Evolutionary conservation across 345 rosid species (phyloP).

Genomic region (Geranium brycei): DNA sequence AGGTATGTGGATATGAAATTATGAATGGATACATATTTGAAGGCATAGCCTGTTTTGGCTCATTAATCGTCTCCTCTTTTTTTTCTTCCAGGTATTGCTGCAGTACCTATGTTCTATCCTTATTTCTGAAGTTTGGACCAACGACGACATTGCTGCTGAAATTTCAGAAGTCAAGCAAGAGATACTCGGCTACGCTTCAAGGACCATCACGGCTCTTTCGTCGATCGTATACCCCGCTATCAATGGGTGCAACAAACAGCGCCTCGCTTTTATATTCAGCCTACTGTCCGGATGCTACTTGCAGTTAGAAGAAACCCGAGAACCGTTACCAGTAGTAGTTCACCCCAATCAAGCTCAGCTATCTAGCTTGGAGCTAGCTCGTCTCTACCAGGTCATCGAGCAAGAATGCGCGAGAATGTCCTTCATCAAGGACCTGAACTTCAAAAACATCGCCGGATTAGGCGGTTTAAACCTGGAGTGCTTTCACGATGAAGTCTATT

Average conservation of each 20-base stretch:
- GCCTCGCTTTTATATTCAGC: slow-evolving; percentile 59
- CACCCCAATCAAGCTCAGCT: slow-evolving; percentile 18
- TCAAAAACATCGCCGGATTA: slow-evolving; percentile 61
- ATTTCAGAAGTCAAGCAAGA: slow-evolving; percentile 53
- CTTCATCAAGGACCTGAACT: slow-evolving; percentile 62
- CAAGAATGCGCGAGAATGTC: slow-evolving; percentile 75
- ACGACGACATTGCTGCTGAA: slow-evolving; percentile 66
- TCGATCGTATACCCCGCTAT: slow-evolving; percentile 57
- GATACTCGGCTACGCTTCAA: slow-evolving; percentile 42
- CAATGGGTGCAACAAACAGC: slow-evolving; percentile 71
- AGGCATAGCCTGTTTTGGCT: neutral
- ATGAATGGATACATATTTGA: neutral
- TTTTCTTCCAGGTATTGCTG: slow-evolving; percentile 45
- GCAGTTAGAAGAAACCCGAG: slow-evolving; percentile 39
- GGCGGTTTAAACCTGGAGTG: slow-evolving; percentile 51
- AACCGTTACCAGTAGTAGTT: slow-evolving; percentile 16
- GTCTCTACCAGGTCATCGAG: slow-evolving; percentile 40
- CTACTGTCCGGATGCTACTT: slow-evolving; percentile 69
- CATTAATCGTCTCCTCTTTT: slow-evolving; percentile 6
- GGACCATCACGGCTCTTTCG: slow-evolving; percentile 49
- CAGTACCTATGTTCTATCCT: slow-evolving; percentile 51
- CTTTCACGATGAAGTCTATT: slow-evolving; percentile 52
- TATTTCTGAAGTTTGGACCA: slow-evolving; percentile 65
- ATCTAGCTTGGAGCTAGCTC: slow-evolving; percentile 28
- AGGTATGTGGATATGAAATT: slow-evolving; percentile 32